Evolutionary conservation across 306 rosid genomes (phyloP).

Genomic region (Oxytropis ochrocephala): DNA sequence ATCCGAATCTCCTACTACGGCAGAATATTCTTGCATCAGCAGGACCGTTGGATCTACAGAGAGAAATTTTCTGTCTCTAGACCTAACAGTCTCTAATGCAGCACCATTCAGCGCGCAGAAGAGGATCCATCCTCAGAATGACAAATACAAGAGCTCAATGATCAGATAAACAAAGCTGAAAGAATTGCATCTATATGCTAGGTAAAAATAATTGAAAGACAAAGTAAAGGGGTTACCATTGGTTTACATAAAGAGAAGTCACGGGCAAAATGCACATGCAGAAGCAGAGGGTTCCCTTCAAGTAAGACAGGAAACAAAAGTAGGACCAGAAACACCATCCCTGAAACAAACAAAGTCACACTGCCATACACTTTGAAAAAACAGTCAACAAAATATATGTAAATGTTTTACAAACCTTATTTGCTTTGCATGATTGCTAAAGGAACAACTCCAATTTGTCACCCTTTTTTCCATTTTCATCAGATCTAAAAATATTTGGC

Average conservation of each 20-base stretch:
- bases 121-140: too few relatives aligned
- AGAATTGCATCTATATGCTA: background rate
- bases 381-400: conserved; percentile 9
- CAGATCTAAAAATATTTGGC: conserved; percentile 26
- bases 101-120: too few relatives aligned
- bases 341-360: conserved; percentile 8
- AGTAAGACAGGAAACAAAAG: conserved; percentile 12
- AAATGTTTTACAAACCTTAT: background rate
- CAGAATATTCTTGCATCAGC: too few relatives aligned
- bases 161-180: background rate
- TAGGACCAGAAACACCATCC: conserved; percentile 13
- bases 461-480: too few relatives aligned
- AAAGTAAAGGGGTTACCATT: background rate
- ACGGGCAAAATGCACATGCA: conserved; percentile 12
- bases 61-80: too few relatives aligned
- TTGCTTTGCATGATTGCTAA: conserved; percentile 3
- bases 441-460: background rate
- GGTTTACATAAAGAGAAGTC: background rate
- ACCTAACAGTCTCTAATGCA: too few relatives aligned
- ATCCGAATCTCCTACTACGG: too few relatives aligned
- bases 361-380: background rate
- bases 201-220: background rate
- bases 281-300: conserved; percentile 13
- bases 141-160: background rate
- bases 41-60: too few relatives aligned